Evolutionary conservation across 352 stramenopile species (phyloP), one percentile per base, ranked within the genome.

Genomic region (Globisporangium takayamanum): DNA sequence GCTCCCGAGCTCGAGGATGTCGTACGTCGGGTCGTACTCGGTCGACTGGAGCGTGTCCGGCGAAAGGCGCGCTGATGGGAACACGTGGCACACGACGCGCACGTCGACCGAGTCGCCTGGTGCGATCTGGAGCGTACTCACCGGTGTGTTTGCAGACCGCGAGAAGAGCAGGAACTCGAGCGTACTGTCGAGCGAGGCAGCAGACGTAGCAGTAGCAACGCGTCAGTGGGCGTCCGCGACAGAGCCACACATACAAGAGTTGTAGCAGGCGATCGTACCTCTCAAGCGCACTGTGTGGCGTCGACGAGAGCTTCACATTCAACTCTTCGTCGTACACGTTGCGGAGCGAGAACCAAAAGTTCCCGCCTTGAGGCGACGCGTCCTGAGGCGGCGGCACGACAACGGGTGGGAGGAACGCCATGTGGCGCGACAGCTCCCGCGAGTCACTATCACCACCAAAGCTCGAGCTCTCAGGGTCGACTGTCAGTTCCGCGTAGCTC

Each of bases 321-420:
- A 95, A 57, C 20, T 92, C 84, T 74, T 93, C 83, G 50, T 95
- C 87, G 63, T 89, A 94, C 30, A 95, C 75, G 61, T 95, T 95
- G 55, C 75, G 78, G 22, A 95, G 46, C 18, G 80, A 88, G 61
- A 93, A 91, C 87, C 87, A 91, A 52, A 94, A 92, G 59, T 74
- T 92, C 5, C 76, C 74, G 50, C 74, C 78, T 20, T 85, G 66
- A 2, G 64, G 74, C n/a, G 69, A 63, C 25, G 65, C 56, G 49
- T 94, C 83, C 20, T 72, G 61, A 14, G 69, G 63, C 25, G 84
- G 79, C 22, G 87, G 87, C 6, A 94, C 72, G 7, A 76, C 86
- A 3, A 94, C 64, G 46, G 84, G 83, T 39, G 84, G 79, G 15
- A 95, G 65, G 37, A 86, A 92, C 55, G 77, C 86, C 22, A 89